Evolutionary conservation across 495 filamentous ascomycete species (phyloP), one percentile per base, ranked within the genome.

Genomic region (Neurospora intermedia): DNA sequence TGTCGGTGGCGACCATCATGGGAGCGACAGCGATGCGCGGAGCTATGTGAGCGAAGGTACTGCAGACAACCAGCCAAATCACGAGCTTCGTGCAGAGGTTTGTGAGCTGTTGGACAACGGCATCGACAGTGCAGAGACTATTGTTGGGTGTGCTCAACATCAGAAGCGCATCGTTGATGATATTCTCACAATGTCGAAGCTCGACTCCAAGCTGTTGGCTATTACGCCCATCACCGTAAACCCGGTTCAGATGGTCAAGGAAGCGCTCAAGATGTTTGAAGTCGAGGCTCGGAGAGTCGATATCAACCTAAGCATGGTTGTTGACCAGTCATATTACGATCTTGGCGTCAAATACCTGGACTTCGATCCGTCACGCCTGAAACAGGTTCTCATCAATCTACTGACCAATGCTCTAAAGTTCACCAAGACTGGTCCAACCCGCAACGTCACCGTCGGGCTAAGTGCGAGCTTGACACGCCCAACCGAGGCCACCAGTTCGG

Each of bases 161-260:
- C 92, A 94, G 78, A 92, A 91, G 78, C 85, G 91, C 11, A 94
- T 96, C 54, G 89, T 94, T 5, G 91, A 94, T 76, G 92, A 94
- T 76, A 89, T 95, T 15, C 82, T 95, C 62, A 92, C 90, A 4
- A 87, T 93, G 73, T 93, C 91, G 3, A 95, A 94, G 77, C 85
- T 95, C 20, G 92, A 95, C 75, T 91, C 90, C 4, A 89, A 89
- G 18, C 82, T 93, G 74, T 81, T 95, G 4, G 84, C 89, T 16
- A 87, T 95, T 31, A 88, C 90, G 9, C 92, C 91, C 18, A 87
- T 88, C 40, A 87, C 87, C 69, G 87, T 90, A 2, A 86, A 92
- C 76, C 92, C 91, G 0, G 83, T 88, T 73, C 80, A 82, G 35
- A 85, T 93, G 70, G 85, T 92, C 4, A 83, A 88, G 71, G 84